A percentile compares a stretch with the other conserved stretches of the same genome.
Evolutionary conservation across 148 eudicot genomes (phyloP).

Genomic region (Persicaria tinctoria): DNA sequence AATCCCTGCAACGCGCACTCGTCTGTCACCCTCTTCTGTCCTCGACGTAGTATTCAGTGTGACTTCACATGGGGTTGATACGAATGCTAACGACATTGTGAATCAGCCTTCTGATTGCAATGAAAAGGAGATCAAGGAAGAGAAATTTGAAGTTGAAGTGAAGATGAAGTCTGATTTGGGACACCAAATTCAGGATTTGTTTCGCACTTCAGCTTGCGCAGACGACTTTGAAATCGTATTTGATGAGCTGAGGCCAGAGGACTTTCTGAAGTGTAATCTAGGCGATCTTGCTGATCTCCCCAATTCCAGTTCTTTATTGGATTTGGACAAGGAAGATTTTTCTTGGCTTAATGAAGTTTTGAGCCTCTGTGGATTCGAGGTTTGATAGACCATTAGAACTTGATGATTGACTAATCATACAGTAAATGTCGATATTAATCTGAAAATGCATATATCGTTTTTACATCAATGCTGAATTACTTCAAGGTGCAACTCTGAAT

Average conservation of each 20-base stretch:
- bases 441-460: no score
- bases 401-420: background rate
- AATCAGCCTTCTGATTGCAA: background rate
- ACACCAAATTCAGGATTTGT: background rate
- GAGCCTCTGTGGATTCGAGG: background rate
- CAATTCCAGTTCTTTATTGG: background rate
- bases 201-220: background rate
- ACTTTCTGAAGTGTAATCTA: background rate
- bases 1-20: no score
- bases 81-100: background rate
- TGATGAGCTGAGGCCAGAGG: conserved; percentile 1
- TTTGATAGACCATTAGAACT: background rate
- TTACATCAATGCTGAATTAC: no score
- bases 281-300: background rate
- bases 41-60: background rate
- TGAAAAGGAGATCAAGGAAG: background rate
- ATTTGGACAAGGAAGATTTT: conserved; percentile 5
- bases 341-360: conserved; percentile 4
- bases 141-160: background rate
- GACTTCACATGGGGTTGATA: background rate
- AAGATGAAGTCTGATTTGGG: background rate
- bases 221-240: background rate
- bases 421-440: no score
- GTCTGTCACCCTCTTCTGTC: background rate
- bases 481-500: no score